Evolutionary conservation across 257 asterid genomes (phyloP).

Genomic region (Ajuga chamaepitys): DNA sequence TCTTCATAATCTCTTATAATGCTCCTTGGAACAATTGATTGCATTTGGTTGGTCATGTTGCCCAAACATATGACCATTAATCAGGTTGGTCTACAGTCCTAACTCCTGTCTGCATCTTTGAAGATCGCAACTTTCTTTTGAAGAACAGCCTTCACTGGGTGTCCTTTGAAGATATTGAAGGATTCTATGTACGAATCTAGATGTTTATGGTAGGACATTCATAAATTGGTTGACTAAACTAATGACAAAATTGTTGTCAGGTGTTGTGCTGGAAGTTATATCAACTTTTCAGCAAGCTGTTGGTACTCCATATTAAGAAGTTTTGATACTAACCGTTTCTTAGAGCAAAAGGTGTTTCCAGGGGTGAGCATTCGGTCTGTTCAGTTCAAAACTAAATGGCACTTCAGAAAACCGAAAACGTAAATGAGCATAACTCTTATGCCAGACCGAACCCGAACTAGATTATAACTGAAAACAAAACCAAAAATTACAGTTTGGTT

Average conservation of each 20-base stretch:
- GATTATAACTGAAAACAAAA: too few relatives aligned
- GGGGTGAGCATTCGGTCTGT: too few relatives aligned
- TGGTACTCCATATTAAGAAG: too few relatives aligned
- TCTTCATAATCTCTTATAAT: not conserved
- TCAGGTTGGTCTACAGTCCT: not conserved
- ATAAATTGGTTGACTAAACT: not conserved
- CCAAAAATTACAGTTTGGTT: too few relatives aligned
- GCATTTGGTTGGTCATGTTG: not conserved
- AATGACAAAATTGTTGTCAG: not conserved
- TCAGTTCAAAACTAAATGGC: too few relatives aligned
- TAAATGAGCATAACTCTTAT: too few relatives aligned
- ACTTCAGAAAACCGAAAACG: too few relatives aligned
- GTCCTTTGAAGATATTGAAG: not conserved
- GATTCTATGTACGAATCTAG: not conserved
- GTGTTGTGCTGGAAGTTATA: not conserved
- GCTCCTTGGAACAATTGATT: not conserved
- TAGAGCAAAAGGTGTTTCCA: too few relatives aligned
- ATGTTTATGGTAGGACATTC: not conserved
- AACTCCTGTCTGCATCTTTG: not conserved
- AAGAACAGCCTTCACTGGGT: not conserved
- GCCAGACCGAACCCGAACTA: too few relatives aligned
- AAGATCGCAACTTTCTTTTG: not conserved
- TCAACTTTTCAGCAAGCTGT: not conserved
- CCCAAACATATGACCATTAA: not conserved
- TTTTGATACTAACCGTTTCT: too few relatives aligned